Evolutionary conservation across 1,284 basidiomycete species (phyloP).

Genomic region (Grifola frondosa): DNA sequence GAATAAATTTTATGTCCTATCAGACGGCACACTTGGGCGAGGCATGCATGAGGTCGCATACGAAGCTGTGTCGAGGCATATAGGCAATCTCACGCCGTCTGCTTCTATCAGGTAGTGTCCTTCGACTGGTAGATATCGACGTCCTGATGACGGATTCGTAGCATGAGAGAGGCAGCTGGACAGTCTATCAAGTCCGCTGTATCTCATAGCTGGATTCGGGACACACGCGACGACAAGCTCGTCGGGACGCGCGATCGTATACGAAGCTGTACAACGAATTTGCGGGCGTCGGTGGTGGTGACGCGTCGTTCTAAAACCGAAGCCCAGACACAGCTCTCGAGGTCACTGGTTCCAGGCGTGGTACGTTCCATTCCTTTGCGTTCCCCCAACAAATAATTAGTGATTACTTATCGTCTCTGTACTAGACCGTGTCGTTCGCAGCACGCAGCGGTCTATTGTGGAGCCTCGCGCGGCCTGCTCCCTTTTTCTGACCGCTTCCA

Average conservation of each 20-base stretch:
- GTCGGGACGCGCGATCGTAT: slow-evolving; percentile 59
- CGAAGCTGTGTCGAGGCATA: slow-evolving; percentile 76
- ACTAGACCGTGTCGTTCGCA: slow-evolving; percentile 63
- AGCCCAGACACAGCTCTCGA: slow-evolving; percentile 63
- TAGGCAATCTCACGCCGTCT: slow-evolving; percentile 66
- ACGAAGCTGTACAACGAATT: slow-evolving; percentile 71
- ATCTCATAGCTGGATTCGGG: slow-evolving; percentile 74
- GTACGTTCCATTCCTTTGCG: slow-evolving; percentile 40
- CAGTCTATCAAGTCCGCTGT: slow-evolving; percentile 83
- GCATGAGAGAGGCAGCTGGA: slow-evolving; percentile 82
- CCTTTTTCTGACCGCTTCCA: slow-evolving; percentile 88
- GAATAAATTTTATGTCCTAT: slow-evolving; percentile 21
- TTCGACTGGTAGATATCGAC: background rate
- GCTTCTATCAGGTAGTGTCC: slow-evolving; percentile 75
- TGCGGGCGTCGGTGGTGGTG: slow-evolving; percentile 77
- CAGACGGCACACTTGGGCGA: slow-evolving; percentile 42
- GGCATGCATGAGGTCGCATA: slow-evolving; percentile 81
- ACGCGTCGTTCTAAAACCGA: slow-evolving; percentile 73
- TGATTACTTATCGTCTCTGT: slow-evolving; percentile 5
- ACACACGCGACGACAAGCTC: slow-evolving; percentile 80
- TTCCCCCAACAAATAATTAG: background rate
- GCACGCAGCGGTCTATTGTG: slow-evolving; percentile 64
- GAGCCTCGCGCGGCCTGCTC: slow-evolving; percentile 46
- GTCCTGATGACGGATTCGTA: slow-evolving; percentile 32
- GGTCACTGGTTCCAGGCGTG: slow-evolving; percentile 53